Evolutionary conservation across 2,329 filamentous ascomycete species (phyloP), one percentile per base, ranked within the genome.

Genomic region (Claviceps sp.): DNA sequence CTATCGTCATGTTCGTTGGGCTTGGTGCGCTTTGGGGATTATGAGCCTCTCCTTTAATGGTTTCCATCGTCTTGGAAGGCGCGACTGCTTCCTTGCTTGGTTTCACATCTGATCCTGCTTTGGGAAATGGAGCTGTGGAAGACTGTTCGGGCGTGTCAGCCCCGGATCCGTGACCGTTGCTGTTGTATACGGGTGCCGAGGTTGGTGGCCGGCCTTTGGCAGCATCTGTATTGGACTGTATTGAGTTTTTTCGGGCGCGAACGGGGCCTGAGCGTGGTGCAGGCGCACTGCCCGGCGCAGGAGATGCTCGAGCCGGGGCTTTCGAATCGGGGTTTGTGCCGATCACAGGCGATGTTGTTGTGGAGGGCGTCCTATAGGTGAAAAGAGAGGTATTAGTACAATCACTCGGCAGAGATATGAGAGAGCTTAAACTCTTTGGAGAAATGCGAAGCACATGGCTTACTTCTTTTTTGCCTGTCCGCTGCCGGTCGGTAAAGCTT

Each of bases 401-500:
- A 17, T 2, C n/a, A 37, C 10, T 47, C 17, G 14, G 7, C 8
- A 7, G 14, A 48, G 14, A 40, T 10, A 16, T 13, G 19, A 6
- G 5, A 24, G 19, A 11, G 37, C 2, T 13, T 2, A 3, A 37
- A 16, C 11, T 19, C 30, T 39, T 8, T n/a, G 17, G 30, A 37
- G 10, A 26, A 10, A 22, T 10, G 14, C 13, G 1, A 42, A n/a
- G 10, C 30, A 30, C 22, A 49, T 10, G 40, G 70, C 75, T 61
- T 75, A 87, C 85, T 82, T 91, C 71, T 90, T 95, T 70, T 91
- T 90, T 34, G 80, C 66, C 58, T 81, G 80, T n/a, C 80, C 76
- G 58, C 87, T 87, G 4, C 80, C 78, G 2, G 80, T 76, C 54
- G 70, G 80, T 54, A 76, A 72, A 57, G 71, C 86, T 75, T 76